Conservation (phyloP, 352 stramenopile genomes). For the Phytophthora sp. region DNA sequence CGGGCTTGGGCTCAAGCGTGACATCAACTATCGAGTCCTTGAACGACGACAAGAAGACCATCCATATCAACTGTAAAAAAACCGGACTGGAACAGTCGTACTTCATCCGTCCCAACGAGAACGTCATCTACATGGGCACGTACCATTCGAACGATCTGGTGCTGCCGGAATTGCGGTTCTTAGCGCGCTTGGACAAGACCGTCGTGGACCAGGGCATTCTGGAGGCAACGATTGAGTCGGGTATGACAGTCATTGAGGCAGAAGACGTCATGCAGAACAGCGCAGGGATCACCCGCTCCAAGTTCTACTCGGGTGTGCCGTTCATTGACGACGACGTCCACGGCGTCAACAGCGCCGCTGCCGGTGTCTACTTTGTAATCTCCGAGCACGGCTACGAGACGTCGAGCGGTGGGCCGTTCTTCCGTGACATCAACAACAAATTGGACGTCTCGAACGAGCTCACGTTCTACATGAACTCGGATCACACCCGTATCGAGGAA, state of each 20-base stretch:
- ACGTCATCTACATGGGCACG: conserved; percentile 62
- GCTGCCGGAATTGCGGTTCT: conserved; percentile 53
- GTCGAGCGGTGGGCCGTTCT: conserved; percentile 53
- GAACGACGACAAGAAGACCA: conserved; percentile 46
- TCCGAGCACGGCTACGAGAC: conserved; percentile 53
- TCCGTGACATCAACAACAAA: conserved; percentile 68
- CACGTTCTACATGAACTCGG: conserved; percentile 68
- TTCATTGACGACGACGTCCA: conserved; percentile 50
- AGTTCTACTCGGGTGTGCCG: conserved; percentile 48
- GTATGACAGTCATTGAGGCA: conserved; percentile 45
- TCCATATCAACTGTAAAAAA: conserved; percentile 48
- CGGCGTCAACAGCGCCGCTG: conserved; percentile 42
- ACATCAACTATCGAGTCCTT: conserved; percentile 42
- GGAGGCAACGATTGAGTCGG: conserved; percentile 43
- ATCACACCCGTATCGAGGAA: conserved; percentile 59
- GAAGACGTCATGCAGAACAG: conserved; percentile 45
- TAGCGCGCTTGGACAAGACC: conserved; percentile 46
- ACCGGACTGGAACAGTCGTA: conserved; percentile 41
- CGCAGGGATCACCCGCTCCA: conserved; percentile 44
- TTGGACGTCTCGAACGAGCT: conserved; percentile 54
- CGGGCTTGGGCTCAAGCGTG: conserved; percentile 36
- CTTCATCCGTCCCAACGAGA: conserved; percentile 53
- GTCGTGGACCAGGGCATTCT: conserved; percentile 45
- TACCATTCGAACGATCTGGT: conserved; percentile 44
- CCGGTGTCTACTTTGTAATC: conserved; percentile 60